These are phyloP conservation scores for Jamesozyma gamospora DNA, from an alignment of 805 yeast genomes.

Conservation along the genomic window DNA sequence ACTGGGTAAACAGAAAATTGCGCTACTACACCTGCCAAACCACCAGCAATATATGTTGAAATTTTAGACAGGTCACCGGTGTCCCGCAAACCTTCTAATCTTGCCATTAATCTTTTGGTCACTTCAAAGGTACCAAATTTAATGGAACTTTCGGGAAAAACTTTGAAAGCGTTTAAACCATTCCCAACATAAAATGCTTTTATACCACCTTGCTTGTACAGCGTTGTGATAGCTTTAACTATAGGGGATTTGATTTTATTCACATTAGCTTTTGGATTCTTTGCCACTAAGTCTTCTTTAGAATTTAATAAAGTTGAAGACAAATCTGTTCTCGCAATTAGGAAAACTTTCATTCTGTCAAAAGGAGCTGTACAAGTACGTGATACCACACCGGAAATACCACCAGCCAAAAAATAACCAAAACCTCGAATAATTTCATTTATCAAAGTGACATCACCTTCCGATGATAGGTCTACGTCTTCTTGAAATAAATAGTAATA, in stretches of 20 bases:
- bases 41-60: slow-evolving; percentile 88
- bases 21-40: slow-evolving; percentile 88
- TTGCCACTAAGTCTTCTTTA: slow-evolving; percentile 36
- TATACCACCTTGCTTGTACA: slow-evolving; percentile 84
- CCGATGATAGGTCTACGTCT: slow-evolving; percentile 74
- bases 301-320: slow-evolving; percentile 59
- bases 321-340: slow-evolving; percentile 83
- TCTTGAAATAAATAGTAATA: slow-evolving; percentile 52
- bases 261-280: slow-evolving; percentile 31
- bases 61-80: slow-evolving; percentile 58
- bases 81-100: slow-evolving; percentile 66
- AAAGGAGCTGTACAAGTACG: slow-evolving; percentile 96
- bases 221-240: slow-evolving; percentile 64
- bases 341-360: slow-evolving; percentile 85
- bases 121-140: slow-evolving; percentile 93
- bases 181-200: slow-evolving; percentile 89
- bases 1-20: slow-evolving; percentile 92
- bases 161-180: slow-evolving; percentile 86
- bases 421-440: slow-evolving; percentile 72
- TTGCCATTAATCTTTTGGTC: slow-evolving; percentile 63
- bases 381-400: slow-evolving; percentile 88
- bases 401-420: slow-evolving; percentile 91
- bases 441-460: slow-evolving; percentile 83
- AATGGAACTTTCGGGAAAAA: slow-evolving; percentile 95
- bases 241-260: slow-evolving; percentile 62